Evolutionary conservation across 305 asterid genomes (phyloP).

Genomic region (Coffea humblotiana): DNA sequence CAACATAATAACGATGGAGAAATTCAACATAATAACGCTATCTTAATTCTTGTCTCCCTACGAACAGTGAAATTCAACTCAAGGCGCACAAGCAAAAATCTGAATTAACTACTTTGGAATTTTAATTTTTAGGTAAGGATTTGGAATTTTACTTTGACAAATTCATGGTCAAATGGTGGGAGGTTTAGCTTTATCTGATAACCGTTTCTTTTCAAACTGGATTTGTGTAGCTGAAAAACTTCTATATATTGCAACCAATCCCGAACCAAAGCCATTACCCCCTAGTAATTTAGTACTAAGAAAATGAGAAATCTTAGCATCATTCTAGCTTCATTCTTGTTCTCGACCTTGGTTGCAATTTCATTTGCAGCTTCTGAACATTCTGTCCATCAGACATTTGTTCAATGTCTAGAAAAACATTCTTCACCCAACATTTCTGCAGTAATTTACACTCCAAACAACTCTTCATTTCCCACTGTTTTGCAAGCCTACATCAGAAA

Average conservation of each 20-base stretch:
- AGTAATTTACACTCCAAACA: constrained; percentile 29
- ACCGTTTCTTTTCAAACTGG: not conserved
- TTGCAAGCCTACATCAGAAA: constrained; percentile 42
- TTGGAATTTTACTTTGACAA: constrained; percentile 24
- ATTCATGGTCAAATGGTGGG: constrained; percentile 28
- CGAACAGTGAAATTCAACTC: no score
- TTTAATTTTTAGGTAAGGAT: not conserved
- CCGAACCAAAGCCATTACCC: not conserved
- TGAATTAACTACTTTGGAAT: not conserved
- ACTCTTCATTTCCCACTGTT: constrained; percentile 41
- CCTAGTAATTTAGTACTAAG: not conserved
- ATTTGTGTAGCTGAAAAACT: not conserved
- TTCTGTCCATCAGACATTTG: constrained; percentile 25
- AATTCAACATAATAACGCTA: no score
- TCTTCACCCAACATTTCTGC: constrained; percentile 38
- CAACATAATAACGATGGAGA: no score
- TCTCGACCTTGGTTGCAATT: constrained; percentile 18
- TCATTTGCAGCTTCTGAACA: constrained; percentile 21
- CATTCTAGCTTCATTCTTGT: constrained; percentile 16
- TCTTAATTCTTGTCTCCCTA: no score
- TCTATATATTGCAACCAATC: constrained; percentile 21
- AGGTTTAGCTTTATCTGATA: constrained; percentile 8
- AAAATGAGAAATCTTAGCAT: constrained; percentile 22
- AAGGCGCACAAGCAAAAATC: no score
- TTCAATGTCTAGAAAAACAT: constrained; percentile 34